Evolutionary conservation across 2,329 filamentous ascomycete species (phyloP).

Genomic region (Fusarium gaditjirri): DNA sequence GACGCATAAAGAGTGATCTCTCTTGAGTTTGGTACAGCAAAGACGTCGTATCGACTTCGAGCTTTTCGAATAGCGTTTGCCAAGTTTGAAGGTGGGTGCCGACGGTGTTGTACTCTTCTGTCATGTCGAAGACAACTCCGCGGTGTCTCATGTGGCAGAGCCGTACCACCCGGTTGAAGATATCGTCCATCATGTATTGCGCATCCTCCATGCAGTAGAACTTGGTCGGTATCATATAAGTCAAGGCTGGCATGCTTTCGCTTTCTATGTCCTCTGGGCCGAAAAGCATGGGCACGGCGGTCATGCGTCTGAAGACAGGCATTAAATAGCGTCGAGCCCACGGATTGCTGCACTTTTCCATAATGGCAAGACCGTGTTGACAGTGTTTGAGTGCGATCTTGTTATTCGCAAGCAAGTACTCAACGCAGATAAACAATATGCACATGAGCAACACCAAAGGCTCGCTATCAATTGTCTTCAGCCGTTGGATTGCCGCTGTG

Average conservation of each 20-base stretch:
- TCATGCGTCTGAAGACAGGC: slow-evolving; percentile 15
- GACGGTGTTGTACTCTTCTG: background rate
- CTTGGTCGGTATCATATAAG: background rate
- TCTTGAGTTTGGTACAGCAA: background rate
- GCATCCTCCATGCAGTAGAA: background rate
- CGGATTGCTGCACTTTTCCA: background rate
- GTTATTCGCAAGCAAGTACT: background rate
- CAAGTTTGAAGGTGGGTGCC: background rate
- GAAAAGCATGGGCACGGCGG: slow-evolving; percentile 8
- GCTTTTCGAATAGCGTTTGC: background rate
- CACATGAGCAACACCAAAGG: slow-evolving; percentile 4
- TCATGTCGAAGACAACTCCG: background rate
- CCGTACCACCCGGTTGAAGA: background rate
- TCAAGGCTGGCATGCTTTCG: background rate
- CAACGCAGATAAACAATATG: slow-evolving; percentile 16
- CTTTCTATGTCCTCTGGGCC: background rate
- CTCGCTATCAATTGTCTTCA: background rate
- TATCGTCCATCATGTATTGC: slow-evolving; percentile 14
- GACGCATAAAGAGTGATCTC: background rate
- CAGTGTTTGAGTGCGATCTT: slow-evolving; percentile 6
- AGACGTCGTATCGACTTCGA: background rate
- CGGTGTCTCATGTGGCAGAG: background rate
- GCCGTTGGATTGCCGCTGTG: slow-evolving; percentile 8
- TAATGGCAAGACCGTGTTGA: background rate
- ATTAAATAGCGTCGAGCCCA: slow-evolving; percentile 5